Evolutionary conservation across 1,139 yeast species (phyloP).

Genomic region (Suhomyces anneliseae): DNA sequence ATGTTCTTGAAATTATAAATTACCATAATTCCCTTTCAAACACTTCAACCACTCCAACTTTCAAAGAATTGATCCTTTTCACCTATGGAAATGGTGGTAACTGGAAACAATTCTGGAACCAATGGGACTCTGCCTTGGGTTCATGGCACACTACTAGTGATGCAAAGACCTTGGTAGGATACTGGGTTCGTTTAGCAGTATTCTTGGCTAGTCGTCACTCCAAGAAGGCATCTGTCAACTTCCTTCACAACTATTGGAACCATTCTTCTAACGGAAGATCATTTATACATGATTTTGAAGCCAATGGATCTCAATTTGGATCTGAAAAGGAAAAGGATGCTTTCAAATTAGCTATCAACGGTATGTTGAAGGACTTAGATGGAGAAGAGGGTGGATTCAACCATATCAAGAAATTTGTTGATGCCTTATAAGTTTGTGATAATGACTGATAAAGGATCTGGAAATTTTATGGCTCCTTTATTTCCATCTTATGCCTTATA

Average conservation of each 20-base stretch:
- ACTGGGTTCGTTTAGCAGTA: conserved; percentile 39
- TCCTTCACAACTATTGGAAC: conserved; percentile 35
- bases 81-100: conserved; percentile 42
- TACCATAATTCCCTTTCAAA: conserved; percentile 17
- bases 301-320: conserved; percentile 17
- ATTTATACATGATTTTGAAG: conserved; percentile 24
- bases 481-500: too few relatives aligned
- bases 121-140: conserved; percentile 32
- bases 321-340: conserved; percentile 24
- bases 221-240: conserved; percentile 27
- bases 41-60: conserved; percentile 16
- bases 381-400: conserved; percentile 5
- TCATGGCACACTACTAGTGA: conserved; percentile 13
- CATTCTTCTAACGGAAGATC: conserved; percentile 23
- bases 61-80: conserved; percentile 35
- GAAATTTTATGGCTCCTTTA: too few relatives aligned
- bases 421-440: conserved; percentile 1
- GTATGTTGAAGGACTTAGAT: conserved; percentile 19
- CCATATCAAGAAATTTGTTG: conserved; percentile 5
- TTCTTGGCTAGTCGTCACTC: conserved; percentile 36
- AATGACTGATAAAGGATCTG: too few relatives aligned
- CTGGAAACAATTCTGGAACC: conserved; percentile 44
- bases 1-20: conserved; percentile 29
- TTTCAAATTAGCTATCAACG: conserved; percentile 21
- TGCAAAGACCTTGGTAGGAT: conserved; percentile 12